Evolutionary conservation across 2,329 filamentous ascomycete species (phyloP).

Genomic region (Huntiella savannae): DNA sequence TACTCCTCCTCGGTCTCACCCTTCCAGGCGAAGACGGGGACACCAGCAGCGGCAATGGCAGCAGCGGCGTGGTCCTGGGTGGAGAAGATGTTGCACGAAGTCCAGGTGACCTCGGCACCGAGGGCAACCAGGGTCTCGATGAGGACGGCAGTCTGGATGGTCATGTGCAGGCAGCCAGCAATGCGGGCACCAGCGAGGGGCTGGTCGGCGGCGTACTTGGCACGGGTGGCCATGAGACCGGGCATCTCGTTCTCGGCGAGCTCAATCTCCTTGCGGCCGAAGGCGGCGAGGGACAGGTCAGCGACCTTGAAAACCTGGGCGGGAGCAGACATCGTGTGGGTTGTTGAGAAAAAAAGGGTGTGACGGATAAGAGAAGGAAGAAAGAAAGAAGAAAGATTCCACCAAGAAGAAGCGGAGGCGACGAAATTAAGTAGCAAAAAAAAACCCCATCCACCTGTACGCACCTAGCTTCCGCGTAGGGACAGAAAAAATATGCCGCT

Average conservation of each 20-base stretch:
- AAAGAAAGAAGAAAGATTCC: constrained; percentile 10
- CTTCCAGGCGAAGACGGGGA: constrained; percentile 65
- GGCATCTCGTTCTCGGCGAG: constrained; percentile 95
- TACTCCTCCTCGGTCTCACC: constrained; percentile 99
- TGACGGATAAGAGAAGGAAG: constrained; percentile 10
- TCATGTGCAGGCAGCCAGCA: constrained; percentile 98
- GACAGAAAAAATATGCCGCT: not conserved
- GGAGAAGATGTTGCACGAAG: constrained; percentile 99
- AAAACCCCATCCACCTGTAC: not conserved
- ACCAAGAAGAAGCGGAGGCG: constrained; percentile 8
- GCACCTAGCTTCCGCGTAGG: too few relatives aligned
- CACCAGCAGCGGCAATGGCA: constrained; percentile 82
- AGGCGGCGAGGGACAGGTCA: constrained; percentile 92
- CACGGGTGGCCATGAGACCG: constrained; percentile 86
- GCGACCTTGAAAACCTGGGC: constrained; percentile 95
- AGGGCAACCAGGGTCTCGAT: constrained; percentile 93
- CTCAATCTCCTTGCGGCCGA: constrained; percentile 97
- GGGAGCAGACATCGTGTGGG: constrained; percentile 48
- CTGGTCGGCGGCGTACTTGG: constrained; percentile 83
- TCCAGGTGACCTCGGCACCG: constrained; percentile 97
- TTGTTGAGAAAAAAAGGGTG: constrained; percentile 10
- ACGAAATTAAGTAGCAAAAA: constrained; percentile 8
- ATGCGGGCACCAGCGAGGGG: constrained; percentile 88
- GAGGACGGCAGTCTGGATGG: constrained; percentile 97
- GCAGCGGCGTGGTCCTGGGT: constrained; percentile 97